Evolutionary conservation across 345 rosid species (phyloP), one percentile per base, ranked within the genome.

Genomic region (Acer campestre): DNA sequence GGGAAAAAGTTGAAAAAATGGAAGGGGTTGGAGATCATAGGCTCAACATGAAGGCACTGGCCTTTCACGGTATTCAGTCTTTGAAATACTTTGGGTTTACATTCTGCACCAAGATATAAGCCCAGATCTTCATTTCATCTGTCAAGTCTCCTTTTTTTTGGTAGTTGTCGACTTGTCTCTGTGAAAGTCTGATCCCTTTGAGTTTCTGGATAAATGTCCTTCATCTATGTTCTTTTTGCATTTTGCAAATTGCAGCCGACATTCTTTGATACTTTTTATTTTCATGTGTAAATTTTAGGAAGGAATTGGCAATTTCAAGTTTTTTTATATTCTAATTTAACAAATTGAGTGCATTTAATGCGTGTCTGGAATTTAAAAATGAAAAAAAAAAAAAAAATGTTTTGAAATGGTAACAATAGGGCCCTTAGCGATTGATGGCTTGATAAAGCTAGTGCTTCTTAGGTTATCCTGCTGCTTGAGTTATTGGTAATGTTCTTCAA

Each of bases 381-480:
- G 20, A 59, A 59, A 20, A 22, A 22, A 7, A 18, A 9, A 6
- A 20, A 59, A 9, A 3, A 58, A 7, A n/a, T n/a, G 63, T 59
- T 59, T 18, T 59, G 63, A 59, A 20, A 22, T 16, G 27, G 63
- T 20, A 20, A 59, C 10, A 20, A 58, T 58, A 58, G 2, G 1
- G 23, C 62, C 25, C 25, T 51, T 35, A 35, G n/a, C 68, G 35
- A 51, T 44, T 38, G 27, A 64, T 53, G 13, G 51, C 55, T 75
- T 67, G 77, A 58, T 53, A 53, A 74, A 17, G 17, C 55, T 14
- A 38, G 23, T 66, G 56, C 0, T 80, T 25, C 40, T 22, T 10
- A 31, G 38, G 55, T 69, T 64, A 48, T 23, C 23, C 49, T 56
- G 64, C 3, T 48, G 55, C 68, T 53, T 65, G 81, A 44, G 71